phyloP scores from a whole-genome alignment of 176 grass and related monocot species.

The Oryza rufipogon region DNA sequence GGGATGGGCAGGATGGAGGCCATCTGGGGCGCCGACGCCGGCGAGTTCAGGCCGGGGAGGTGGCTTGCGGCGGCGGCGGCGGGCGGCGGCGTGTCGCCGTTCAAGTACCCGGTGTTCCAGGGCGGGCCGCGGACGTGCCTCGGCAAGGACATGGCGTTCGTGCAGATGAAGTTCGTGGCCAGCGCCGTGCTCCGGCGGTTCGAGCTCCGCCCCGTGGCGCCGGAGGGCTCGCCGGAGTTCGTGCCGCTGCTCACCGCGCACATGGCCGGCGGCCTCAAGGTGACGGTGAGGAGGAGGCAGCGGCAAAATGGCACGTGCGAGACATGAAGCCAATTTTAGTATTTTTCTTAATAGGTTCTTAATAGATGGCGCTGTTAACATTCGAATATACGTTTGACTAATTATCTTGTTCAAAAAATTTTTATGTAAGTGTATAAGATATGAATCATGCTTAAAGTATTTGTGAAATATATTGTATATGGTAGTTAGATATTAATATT shows the following conservation, averaged over 20 bases:
- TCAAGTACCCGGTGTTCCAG: constrained; percentile 64
- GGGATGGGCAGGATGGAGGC: constrained; percentile 68
- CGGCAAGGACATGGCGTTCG: constrained; percentile 35
- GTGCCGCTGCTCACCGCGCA: constrained; percentile 72
- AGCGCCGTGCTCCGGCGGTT: constrained; percentile 59
- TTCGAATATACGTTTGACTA: too few species aligned
- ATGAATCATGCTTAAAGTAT: too few species aligned
- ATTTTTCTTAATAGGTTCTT: too few species aligned
- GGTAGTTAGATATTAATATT: too few species aligned
- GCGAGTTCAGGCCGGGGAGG: constrained; percentile 44
- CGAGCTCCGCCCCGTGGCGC: constrained; percentile 49
- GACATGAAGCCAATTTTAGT: not conserved
- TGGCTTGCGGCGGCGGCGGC: constrained; percentile 43
- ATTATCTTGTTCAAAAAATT: too few species aligned
- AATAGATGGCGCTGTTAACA: too few species aligned
- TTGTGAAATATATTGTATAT: too few species aligned
- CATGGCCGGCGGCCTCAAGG: constrained; percentile 73
- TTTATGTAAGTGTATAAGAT: too few species aligned
- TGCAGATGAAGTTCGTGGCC: constrained; percentile 57
- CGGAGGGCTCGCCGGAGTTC: constrained; percentile 54
- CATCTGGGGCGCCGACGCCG: constrained; percentile 56
- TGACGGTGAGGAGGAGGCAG: constrained; percentile 54
- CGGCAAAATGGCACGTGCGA: not conserved
- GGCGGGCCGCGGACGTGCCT: constrained; percentile 35
- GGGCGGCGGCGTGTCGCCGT: constrained; percentile 46